These are phyloP conservation scores for Gracilaria caudata DNA, from an alignment of 23 red algal genomes.

Conservation along the genomic window DNA sequence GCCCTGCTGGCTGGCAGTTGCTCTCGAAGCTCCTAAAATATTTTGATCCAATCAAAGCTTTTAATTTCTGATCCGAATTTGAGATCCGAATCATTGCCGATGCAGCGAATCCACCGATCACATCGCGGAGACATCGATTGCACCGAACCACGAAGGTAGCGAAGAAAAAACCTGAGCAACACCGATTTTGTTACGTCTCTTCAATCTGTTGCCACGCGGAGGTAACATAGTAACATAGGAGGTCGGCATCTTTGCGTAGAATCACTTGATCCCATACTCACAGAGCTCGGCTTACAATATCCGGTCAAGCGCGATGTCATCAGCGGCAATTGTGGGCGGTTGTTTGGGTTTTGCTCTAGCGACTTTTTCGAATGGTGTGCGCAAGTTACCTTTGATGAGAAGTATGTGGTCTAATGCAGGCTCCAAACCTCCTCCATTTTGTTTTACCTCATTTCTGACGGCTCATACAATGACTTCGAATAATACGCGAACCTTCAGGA, in stretches of 20 bases:
- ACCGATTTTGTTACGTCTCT: not conserved
- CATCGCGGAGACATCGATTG: too few relatives aligned
- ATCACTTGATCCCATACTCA: not conserved
- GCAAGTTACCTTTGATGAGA: constrained; percentile 66
- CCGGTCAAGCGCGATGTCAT: not conserved
- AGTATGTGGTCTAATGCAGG: constrained; percentile 12
- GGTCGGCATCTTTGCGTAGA: not conserved
- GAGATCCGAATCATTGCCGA: too few relatives aligned
- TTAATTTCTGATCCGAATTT: constrained; percentile 2
- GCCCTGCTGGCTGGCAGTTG: not conserved
- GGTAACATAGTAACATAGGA: not conserved
- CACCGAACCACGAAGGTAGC: too few relatives aligned
- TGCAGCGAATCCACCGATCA: too few relatives aligned
- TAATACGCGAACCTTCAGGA: constrained; percentile 1
- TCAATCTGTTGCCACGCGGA: not conserved
- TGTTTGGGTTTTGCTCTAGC: constrained; percentile 30
- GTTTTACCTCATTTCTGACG: not conserved
- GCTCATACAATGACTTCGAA: not conserved
- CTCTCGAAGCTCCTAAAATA: too few relatives aligned
- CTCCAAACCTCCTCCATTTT: not conserved
- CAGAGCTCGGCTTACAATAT: not conserved
- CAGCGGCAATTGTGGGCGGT: constrained; percentile 22
- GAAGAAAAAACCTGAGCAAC: too few relatives aligned
- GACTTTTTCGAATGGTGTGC: constrained; percentile 46
- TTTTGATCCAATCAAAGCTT: not conserved